These are phyloP conservation scores for Arthrobotrys megalospora DNA, from an alignment of 2,329 filamentous ascomycete genomes.

Conservation along the genomic window DNA sequence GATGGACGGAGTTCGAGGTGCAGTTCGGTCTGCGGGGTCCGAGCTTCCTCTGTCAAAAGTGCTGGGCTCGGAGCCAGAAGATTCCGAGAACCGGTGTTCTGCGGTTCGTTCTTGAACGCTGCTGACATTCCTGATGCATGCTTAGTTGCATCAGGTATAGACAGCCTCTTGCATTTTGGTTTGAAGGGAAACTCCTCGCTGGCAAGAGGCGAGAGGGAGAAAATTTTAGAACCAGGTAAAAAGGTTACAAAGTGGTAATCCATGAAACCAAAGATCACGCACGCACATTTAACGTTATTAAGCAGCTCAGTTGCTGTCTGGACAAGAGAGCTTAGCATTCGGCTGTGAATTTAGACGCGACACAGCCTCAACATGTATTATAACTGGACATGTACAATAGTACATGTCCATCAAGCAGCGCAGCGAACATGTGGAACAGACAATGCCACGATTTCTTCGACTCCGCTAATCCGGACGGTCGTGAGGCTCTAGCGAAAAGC, in stretches of 20 bases:
- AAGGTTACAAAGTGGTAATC: conserved; percentile 20
- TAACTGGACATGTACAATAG: background rate
- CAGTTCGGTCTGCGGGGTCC: conserved; percentile 57
- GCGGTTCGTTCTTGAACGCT: conserved; percentile 5
- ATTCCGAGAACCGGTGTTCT: conserved; percentile 47
- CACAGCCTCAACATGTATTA: conserved; percentile 29
- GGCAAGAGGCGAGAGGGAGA: background rate
- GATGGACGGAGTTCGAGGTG: conserved; percentile 12
- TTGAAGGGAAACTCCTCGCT: background rate
- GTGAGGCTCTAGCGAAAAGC: conserved; percentile 38
- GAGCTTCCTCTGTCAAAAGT: conserved; percentile 37
- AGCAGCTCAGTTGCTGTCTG: background rate
- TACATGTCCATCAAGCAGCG: conserved; percentile 6
- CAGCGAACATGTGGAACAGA: conserved; percentile 15
- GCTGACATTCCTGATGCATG: conserved; percentile 56
- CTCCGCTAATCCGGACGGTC: conserved; percentile 26
- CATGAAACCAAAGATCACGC: conserved; percentile 5
- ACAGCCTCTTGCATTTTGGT: conserved; percentile 47
- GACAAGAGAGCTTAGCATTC: conserved; percentile 46
- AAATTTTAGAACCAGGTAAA: conserved; percentile 13
- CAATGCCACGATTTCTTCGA: conserved; percentile 25
- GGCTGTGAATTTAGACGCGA: conserved; percentile 36
- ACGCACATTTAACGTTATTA: conserved; percentile 19
- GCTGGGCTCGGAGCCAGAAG: conserved; percentile 44
- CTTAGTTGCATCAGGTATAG: conserved; percentile 56